A percentile compares a stretch with the other conserved stretches of the same genome.
Conservation (phyloP, 257 asterid genomes). For the Thymus quinquecostatus region DNA sequence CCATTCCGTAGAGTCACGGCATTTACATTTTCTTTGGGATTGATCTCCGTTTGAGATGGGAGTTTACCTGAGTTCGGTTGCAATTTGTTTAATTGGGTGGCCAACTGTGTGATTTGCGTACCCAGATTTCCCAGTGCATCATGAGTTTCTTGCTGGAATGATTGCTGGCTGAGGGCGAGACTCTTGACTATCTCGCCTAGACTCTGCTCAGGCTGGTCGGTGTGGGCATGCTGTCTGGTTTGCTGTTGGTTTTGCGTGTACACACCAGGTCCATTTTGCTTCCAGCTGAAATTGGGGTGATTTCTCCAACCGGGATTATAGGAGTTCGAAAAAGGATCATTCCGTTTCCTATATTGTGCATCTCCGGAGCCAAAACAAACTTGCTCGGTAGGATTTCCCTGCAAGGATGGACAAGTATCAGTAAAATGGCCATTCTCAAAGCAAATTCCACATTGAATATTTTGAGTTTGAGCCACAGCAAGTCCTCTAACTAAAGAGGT, state of each 20-base stretch:
- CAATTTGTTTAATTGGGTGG: too few relatives aligned
- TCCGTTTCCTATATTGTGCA: neutral
- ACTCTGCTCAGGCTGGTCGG: neutral
- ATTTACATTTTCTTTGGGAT: too few relatives aligned
- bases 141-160: neutral
- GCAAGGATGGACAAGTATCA: neutral
- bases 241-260: neutral
- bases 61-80: too few relatives aligned
- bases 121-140: neutral
- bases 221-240: neutral
- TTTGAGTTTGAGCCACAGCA: neutral
- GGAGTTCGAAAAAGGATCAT: too few relatives aligned
- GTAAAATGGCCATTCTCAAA: neutral
- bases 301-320: neutral
- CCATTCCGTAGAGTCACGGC: too few relatives aligned
- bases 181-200: neutral
- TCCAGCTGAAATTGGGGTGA: neutral
- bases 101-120: too few relatives aligned
- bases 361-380: neutral
- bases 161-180: neutral
- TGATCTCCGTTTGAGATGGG: too few relatives aligned
- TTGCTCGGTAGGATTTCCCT: neutral
- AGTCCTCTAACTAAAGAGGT: neutral
- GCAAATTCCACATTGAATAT: neutral
- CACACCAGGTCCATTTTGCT: neutral